Evolutionary conservation across 352 stramenopile genomes (phyloP).

Genomic region (Phytophthora sp.): DNA sequence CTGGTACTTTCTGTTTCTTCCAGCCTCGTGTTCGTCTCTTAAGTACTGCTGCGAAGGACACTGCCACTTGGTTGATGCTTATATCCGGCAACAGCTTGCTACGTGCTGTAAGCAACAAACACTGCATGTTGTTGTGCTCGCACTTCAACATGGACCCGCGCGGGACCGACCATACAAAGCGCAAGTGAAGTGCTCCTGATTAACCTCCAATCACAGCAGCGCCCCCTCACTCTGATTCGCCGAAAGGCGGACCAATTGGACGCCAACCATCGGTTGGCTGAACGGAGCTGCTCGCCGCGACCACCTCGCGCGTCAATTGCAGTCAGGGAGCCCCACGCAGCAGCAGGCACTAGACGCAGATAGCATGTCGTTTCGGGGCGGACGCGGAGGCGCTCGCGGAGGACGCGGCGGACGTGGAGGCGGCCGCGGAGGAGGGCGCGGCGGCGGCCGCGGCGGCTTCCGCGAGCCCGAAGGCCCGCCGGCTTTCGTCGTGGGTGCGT

Average conservation of each 20-base stretch:
- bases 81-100: background rate
- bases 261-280: constrained; percentile 37
- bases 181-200: background rate
- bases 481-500: constrained; percentile 73
- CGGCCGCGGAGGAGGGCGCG: constrained; percentile 44
- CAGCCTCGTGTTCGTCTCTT: too few species aligned
- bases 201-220: constrained; percentile 5
- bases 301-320: constrained; percentile 15
- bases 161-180: background rate
- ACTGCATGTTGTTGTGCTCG: background rate
- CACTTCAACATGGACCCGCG: constrained; percentile 13
- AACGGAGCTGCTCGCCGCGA: constrained; percentile 14
- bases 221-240: constrained; percentile 1
- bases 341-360: constrained; percentile 4
- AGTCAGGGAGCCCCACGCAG: background rate
- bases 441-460: constrained; percentile 44
- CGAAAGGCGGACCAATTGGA: constrained; percentile 16
- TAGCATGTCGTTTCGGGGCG: constrained; percentile 65
- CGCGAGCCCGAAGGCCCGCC: constrained; percentile 75
- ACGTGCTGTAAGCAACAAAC: background rate
- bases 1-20: too few species aligned
- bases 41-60: too few species aligned
- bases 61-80: too few species aligned
- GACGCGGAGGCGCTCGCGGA: constrained; percentile 54
- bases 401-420: constrained; percentile 56